Conservation (phyloP, 2,329 filamentous ascomycete species). For the Cercospora canescens region DNA sequence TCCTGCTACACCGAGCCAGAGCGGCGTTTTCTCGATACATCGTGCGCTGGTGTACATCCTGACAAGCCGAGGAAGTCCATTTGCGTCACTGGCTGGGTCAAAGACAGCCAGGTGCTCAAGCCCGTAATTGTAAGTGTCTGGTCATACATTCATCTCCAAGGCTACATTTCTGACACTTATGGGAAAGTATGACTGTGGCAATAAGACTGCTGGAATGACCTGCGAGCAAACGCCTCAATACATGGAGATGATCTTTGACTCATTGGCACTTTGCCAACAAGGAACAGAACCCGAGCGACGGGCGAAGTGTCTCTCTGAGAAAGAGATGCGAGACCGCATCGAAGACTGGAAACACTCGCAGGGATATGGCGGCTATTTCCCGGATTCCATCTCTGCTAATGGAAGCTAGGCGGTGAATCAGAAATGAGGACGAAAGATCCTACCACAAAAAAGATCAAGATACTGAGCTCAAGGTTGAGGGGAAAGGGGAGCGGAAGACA, state of each 20-base stretch:
- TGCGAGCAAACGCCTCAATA: not conserved
- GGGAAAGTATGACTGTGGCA: not conserved
- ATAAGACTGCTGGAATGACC: not conserved
- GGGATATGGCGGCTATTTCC: no score
- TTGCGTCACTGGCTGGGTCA: not conserved
- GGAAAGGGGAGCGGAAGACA: no score
- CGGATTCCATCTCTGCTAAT: no score
- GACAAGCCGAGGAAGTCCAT: not conserved
- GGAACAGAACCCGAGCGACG: not conserved
- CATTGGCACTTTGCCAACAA: not conserved
- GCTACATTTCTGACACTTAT: not conserved
- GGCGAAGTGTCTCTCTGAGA: not conserved
- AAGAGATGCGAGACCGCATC: not conserved
- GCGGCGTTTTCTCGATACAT: not conserved
- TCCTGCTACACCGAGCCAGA: not conserved
- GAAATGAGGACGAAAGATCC: no score
- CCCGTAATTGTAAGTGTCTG: not conserved
- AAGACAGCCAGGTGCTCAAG: not conserved
- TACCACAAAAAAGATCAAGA: no score
- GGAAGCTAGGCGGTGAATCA: no score
- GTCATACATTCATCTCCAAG: not conserved
- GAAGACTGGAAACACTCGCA: no score
- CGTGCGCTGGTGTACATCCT: not conserved
- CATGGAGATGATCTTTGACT: not conserved
- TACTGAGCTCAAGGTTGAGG: no score